Evolutionary conservation across 768 basidiomycete species (phyloP).

Genomic region (Boletus tomentosulus): DNA sequence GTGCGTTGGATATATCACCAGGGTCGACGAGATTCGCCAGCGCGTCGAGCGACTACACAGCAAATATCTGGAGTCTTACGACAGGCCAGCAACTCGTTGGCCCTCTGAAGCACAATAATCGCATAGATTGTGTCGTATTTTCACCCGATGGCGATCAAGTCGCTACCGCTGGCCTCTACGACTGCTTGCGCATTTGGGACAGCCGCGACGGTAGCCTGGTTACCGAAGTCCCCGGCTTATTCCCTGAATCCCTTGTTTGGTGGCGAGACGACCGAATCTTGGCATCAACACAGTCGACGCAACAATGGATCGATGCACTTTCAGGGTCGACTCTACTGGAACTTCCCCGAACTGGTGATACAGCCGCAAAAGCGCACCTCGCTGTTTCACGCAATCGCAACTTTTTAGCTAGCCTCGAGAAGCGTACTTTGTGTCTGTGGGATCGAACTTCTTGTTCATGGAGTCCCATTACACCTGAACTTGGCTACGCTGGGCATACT

Average conservation of each 20-base stretch:
- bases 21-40: conserved; percentile 15
- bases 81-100: conserved; percentile 11
- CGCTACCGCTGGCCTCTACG: conserved; percentile 5
- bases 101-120: conserved; percentile 8
- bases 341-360: neutral
- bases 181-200: conserved; percentile 14
- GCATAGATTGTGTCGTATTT: conserved; percentile 11
- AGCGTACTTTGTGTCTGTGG: conserved; percentile 6
- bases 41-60: conserved; percentile 4
- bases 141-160: conserved; percentile 13
- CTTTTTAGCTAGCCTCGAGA: conserved; percentile 3
- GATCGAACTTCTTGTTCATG: conserved; percentile 5
- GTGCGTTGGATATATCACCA: conserved; percentile 12
- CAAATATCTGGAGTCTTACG: conserved; percentile 10
- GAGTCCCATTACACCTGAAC: neutral
- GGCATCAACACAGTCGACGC: conserved; percentile 3
- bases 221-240: neutral
- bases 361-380: neutral
- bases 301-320: conserved; percentile 10
- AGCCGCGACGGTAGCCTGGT: conserved; percentile 4
- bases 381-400: conserved; percentile 9
- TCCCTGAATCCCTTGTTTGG: conserved; percentile 15
- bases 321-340: conserved; percentile 11
- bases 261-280: conserved; percentile 15
- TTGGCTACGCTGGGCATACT: conserved; percentile 1